phyloP scores from a whole-genome alignment of 1,284 basidiomycete genomes.

The Ustilago esculenta region DNA sequence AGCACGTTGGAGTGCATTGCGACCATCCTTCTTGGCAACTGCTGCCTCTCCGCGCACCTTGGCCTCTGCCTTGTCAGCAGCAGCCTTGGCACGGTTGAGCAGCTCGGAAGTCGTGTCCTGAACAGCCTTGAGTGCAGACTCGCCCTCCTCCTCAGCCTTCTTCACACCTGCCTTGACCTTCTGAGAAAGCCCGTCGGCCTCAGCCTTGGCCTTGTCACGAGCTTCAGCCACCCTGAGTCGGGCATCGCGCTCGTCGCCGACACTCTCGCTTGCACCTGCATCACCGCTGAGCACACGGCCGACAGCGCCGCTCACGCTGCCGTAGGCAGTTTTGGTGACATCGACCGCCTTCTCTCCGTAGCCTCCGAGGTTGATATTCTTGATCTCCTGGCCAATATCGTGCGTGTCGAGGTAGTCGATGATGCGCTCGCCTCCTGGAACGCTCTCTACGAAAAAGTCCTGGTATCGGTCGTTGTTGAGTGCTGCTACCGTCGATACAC shows the following conservation, averaged over 20 bases:
- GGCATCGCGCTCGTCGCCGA: conserved; percentile 47
- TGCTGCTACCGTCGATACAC: conserved; percentile 56
- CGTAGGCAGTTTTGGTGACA: conserved; percentile 70
- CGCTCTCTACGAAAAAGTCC: conserved; percentile 81
- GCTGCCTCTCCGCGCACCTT: conserved; percentile 49
- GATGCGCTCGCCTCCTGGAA: conserved; percentile 78
- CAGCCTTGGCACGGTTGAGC: conserved; percentile 62
- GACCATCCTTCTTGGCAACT: conserved; percentile 39
- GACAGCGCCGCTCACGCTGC: conserved; percentile 59
- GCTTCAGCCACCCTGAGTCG: conserved; percentile 44
- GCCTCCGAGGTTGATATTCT: conserved; percentile 65
- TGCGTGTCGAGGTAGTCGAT: conserved; percentile 64
- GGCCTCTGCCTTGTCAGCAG: conserved; percentile 70
- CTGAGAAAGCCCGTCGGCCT: conserved; percentile 38
- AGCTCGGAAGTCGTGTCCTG: conserved; percentile 50
- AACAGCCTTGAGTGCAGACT: conserved; percentile 39
- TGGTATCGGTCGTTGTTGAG: conserved; percentile 68
- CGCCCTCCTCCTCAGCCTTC: conserved; percentile 65
- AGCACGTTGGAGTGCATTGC: conserved; percentile 60
- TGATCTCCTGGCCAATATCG: conserved; percentile 49
- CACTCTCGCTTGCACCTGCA: conserved; percentile 38
- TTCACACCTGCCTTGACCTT: conserved; percentile 62
- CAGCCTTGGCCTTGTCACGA: conserved; percentile 44
- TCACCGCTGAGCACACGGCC: conserved; percentile 51
- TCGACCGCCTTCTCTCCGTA: conserved; percentile 72